Conservation (phyloP, 495 filamentous ascomycete genomes). For the Pseudoneurospora amorphoporcata region DNA sequence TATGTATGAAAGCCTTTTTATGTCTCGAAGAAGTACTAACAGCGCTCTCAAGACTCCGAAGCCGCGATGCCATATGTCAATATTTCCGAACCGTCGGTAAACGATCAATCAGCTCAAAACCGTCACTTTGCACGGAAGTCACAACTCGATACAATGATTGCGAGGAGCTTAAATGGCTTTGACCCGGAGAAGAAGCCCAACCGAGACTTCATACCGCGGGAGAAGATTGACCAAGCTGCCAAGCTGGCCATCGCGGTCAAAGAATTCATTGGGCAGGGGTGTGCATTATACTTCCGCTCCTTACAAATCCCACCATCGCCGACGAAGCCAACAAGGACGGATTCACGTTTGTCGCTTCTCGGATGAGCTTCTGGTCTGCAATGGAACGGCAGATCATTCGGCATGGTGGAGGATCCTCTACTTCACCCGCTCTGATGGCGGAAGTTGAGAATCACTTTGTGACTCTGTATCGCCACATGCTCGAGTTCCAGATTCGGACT, state of each 20-base stretch:
- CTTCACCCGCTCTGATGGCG: neutral
- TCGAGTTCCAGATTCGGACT: conserved; percentile 19
- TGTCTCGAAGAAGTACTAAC: neutral
- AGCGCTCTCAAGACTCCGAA: neutral
- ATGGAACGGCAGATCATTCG: conserved; percentile 3
- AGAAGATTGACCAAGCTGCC: neutral
- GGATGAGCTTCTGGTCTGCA: conserved; percentile 16
- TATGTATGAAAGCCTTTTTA: neutral
- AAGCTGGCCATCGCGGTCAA: conserved; percentile 5
- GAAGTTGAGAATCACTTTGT: conserved; percentile 1
- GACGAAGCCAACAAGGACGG: conserved; percentile 14
- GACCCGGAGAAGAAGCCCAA: conserved; percentile 1
- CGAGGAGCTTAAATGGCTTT: conserved; percentile 3
- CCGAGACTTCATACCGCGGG: neutral
- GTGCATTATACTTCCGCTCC: conserved; percentile 16
- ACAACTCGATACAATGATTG: conserved; percentile 4
- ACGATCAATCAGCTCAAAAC: no score
- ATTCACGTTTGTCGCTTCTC: conserved; percentile 15
- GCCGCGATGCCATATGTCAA: no score
- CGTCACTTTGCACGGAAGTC: no score
- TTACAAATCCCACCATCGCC: conserved; percentile 14
- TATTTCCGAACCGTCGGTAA: no score
- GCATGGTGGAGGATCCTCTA: neutral
- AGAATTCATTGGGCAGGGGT: conserved; percentile 16
- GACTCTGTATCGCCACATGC: conserved; percentile 14